Evolutionary conservation across 306 rosid genomes (phyloP).

Genomic region (Gastrolobium villosum): DNA sequence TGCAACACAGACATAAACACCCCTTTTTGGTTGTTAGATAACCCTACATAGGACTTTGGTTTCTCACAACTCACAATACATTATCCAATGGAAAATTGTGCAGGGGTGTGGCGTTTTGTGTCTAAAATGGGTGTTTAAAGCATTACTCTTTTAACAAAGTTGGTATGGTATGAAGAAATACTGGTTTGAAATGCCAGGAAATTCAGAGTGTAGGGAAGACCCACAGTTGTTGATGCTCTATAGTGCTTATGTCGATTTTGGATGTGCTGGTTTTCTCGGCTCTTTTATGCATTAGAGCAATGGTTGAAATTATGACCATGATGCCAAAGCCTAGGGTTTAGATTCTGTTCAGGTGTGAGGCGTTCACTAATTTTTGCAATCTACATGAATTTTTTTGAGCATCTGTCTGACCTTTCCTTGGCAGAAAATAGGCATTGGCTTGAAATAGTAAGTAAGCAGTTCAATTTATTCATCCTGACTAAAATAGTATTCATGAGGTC

Average conservation of each 20-base stretch:
- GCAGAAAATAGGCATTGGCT: slow-evolving; percentile 7
- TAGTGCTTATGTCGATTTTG: slow-evolving; percentile 5
- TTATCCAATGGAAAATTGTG: neutral
- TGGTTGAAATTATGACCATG: slow-evolving; percentile 1
- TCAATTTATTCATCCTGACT: slow-evolving; percentile 26
- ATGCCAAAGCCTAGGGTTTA: slow-evolving; percentile 15
- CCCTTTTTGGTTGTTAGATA: neutral
- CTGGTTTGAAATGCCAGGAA: slow-evolving; percentile 8
- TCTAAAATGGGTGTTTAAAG: slow-evolving; percentile 1
- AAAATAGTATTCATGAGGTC: neutral
- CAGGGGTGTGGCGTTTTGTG: neutral
- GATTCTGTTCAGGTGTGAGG: neutral
- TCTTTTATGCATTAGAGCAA: neutral
- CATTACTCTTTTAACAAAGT: slow-evolving; percentile 16
- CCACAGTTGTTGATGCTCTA: neutral
- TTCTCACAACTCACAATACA: slow-evolving; percentile 12
- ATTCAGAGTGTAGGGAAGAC: neutral
- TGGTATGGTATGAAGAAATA: neutral
- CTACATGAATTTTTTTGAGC: neutral
- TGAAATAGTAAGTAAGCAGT: slow-evolving; percentile 3
- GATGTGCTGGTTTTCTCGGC: neutral
- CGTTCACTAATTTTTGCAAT: neutral
- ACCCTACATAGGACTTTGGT: neutral
- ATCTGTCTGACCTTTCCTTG: slow-evolving; percentile 2
- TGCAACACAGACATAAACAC: slow-evolving; percentile 3